These are phyloP conservation scores for Colletotrichum lini DNA, from an alignment of 2,329 filamentous ascomycete species.

Conservation along the genomic window DNA sequence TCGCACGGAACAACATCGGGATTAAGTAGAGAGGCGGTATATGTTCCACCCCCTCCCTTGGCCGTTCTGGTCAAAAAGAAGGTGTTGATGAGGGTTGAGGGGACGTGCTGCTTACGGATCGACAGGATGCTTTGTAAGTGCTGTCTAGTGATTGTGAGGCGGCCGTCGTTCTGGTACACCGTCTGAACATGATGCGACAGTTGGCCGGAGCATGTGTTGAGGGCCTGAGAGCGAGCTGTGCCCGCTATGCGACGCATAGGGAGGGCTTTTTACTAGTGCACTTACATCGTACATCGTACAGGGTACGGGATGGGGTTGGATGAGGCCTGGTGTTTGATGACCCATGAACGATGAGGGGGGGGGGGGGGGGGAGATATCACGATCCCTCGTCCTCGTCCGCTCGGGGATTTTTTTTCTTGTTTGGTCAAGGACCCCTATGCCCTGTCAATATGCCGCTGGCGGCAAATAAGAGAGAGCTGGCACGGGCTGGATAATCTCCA, in stretches of 20 bases:
- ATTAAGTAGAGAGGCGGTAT: not conserved
- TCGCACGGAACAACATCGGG: slow-evolving; percentile 4
- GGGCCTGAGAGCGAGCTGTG: slow-evolving; percentile 27
- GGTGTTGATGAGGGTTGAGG: not conserved
- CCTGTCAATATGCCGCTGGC: slow-evolving; percentile 23
- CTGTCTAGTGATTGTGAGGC: slow-evolving; percentile 23
- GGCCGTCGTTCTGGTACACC: slow-evolving; percentile 32
- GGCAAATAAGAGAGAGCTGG: not conserved
- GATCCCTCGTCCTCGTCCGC: slow-evolving; percentile 27
- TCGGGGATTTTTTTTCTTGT: slow-evolving; percentile 2
- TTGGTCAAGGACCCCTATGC: slow-evolving; percentile 38
- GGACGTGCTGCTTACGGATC: slow-evolving; percentile 12
- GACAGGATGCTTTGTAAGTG: slow-evolving; percentile 10
- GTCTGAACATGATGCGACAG: slow-evolving; percentile 37
- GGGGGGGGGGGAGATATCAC: not conserved
- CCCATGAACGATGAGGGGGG: slow-evolving; percentile 12
- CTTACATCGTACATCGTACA: too few species aligned
- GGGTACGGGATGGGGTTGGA: slow-evolving; percentile 4
- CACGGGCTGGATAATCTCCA: slow-evolving; percentile 26
- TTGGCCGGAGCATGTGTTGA: slow-evolving; percentile 28
- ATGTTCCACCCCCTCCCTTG: too few species aligned
- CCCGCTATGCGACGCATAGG: not conserved
- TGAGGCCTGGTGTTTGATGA: slow-evolving; percentile 14
- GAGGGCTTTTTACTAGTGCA: not conserved
- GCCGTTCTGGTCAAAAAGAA: not conserved